phyloP scores from a whole-genome alignment of 192 early-diverging fungal species.

The Coemansia sp. region DNA sequence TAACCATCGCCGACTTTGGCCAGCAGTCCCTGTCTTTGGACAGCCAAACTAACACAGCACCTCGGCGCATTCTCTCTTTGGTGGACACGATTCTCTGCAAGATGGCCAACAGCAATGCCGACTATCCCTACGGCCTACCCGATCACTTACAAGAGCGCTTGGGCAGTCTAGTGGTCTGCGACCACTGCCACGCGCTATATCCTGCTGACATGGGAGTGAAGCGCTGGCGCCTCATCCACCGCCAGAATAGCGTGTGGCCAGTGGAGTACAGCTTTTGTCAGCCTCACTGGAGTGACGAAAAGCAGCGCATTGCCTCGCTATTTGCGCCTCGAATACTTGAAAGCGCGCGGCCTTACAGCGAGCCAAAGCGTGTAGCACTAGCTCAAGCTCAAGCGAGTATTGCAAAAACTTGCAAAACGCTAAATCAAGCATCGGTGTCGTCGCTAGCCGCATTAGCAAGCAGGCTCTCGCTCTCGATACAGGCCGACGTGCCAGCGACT shows the following conservation, averaged over 20 bases:
- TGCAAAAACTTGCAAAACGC: background rate
- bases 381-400: background rate
- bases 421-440: background rate
- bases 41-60: background rate
- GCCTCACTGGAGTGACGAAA: slow-evolving; percentile 33
- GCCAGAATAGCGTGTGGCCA: slow-evolving; percentile 15
- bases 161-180: slow-evolving; percentile 16
- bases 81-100: slow-evolving; percentile 27
- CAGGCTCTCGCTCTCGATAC: background rate
- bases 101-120: slow-evolving; percentile 22
- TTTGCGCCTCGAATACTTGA: slow-evolving; percentile 28
- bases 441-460: background rate
- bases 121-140: slow-evolving; percentile 18
- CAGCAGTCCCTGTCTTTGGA: background rate
- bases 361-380: slow-evolving; percentile 9
- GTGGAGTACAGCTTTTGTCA: slow-evolving; percentile 37
- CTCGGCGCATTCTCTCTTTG: slow-evolving; percentile 13
- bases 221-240: slow-evolving; percentile 25
- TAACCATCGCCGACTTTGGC: background rate
- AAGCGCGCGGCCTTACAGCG: slow-evolving; percentile 17
- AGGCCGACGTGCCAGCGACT: background rate
- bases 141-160: slow-evolving; percentile 30
- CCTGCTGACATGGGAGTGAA: slow-evolving; percentile 18
- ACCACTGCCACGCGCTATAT: slow-evolving; percentile 37
- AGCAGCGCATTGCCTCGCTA: slow-evolving; percentile 30